A percentile compares a stretch with the other conserved stretches of the same genome.
Conservation (phyloP, 179 eudicot species). For the Beta macrorhiza region DNA sequence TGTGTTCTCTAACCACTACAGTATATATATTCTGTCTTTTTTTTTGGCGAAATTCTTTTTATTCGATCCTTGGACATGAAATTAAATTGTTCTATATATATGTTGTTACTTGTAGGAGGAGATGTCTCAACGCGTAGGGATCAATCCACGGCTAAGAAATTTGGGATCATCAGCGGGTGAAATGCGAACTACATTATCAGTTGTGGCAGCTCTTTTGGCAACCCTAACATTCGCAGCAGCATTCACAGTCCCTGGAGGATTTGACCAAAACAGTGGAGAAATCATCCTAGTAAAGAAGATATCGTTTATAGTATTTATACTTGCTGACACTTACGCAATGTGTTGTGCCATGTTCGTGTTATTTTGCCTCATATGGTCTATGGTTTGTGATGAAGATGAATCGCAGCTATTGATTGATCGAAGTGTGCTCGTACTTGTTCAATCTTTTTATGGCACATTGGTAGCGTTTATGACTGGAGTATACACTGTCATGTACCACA, state of each 20-base stretch:
- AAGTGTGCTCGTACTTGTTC: constrained; percentile 16
- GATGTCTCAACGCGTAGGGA: background rate
- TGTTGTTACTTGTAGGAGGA: background rate
- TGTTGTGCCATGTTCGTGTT: constrained; percentile 16
- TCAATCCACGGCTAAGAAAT: constrained; percentile 4
- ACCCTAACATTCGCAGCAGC: constrained; percentile 26
- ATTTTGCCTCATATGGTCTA: constrained; percentile 22
- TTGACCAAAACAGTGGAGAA: constrained; percentile 7
- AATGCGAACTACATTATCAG: constrained; percentile 14
- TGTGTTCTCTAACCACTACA: too few species aligned
- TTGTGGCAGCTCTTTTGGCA: constrained; percentile 23
- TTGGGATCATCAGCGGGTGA: constrained; percentile 12
- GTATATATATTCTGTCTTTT: too few species aligned
- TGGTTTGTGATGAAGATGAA: constrained; percentile 11
- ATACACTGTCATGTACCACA: background rate
- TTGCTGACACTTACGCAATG: constrained; percentile 22
- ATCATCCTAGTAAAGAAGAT: background rate
- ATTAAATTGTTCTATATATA: background rate
- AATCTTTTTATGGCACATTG: constrained; percentile 18
- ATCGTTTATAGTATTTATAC: constrained; percentile 4
- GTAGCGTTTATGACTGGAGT: constrained; percentile 20
- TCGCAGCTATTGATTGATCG: constrained; percentile 14
- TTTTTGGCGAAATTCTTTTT: too few species aligned
- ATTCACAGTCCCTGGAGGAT: constrained; percentile 23
- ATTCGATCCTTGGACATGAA: too few species aligned